phyloP scores from a whole-genome alignment of 805 yeast genomes.

The Komagataella pastoris region DNA sequence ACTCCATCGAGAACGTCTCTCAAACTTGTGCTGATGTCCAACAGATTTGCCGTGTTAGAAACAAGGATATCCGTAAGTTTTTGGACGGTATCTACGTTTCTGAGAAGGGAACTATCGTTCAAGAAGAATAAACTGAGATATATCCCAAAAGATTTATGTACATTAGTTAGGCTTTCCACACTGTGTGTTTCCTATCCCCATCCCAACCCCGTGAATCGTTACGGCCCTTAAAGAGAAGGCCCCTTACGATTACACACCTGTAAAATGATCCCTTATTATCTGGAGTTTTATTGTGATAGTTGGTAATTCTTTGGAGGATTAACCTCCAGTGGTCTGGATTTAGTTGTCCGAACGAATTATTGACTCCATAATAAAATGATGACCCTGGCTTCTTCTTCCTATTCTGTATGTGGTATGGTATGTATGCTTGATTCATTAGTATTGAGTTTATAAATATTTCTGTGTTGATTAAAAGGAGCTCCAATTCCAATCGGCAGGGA shows the following conservation, averaged over 20 bases:
- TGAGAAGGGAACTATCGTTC: conserved; percentile 72
- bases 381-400: neutral
- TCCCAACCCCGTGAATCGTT: conserved; percentile 6
- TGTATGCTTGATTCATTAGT: neutral
- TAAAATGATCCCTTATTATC: neutral
- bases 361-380: neutral
- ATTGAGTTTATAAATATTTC: neutral
- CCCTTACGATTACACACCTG: conserved; percentile 7
- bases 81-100: conserved; percentile 99
- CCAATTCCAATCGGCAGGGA: conserved; percentile 27
- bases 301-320: neutral
- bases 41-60: conserved; percentile 96
- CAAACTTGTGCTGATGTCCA: conserved; percentile 98
- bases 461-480: conserved; percentile 16
- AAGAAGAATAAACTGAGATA: neutral
- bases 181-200: neutral
- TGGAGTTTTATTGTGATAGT: neutral
- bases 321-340: neutral
- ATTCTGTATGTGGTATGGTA: neutral
- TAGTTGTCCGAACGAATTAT: neutral
- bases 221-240: conserved; percentile 6
- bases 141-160: neutral
- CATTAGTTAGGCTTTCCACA: neutral
- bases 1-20: conserved; percentile 94
- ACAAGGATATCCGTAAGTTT: conserved; percentile 99